These are phyloP conservation scores for Poa annua DNA, from an alignment of 176 grass and related monocot species.

Conservation along the genomic window DNA sequence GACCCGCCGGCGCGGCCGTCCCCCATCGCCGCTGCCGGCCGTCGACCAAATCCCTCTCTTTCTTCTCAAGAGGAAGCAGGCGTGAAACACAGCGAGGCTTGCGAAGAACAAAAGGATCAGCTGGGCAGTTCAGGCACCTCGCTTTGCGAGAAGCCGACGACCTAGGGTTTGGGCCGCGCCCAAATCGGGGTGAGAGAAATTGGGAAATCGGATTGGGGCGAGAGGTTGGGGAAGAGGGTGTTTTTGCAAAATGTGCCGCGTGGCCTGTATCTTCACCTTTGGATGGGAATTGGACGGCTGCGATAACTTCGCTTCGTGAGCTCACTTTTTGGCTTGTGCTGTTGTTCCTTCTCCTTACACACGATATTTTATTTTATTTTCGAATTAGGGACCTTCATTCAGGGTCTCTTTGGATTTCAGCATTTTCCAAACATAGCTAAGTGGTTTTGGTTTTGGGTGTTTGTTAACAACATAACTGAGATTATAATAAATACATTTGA, in stretches of 20 bases:
- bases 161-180: conserved; percentile 32
- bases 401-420: too few species aligned
- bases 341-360: background rate
- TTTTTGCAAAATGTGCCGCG: conserved; percentile 21
- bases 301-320: background rate
- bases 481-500: too few species aligned
- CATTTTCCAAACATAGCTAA: too few species aligned
- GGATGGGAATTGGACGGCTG: background rate
- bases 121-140: background rate
- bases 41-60: background rate
- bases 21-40: conserved; percentile 59
- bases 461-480: too few species aligned
- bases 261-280: background rate
- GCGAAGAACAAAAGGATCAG: background rate
- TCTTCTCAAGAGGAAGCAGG: background rate
- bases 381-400: too few species aligned
- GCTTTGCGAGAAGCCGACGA: conserved; percentile 17
- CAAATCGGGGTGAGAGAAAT: conserved; percentile 5
- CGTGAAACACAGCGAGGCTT: background rate
- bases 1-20: conserved; percentile 68
- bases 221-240: conserved; percentile 18
- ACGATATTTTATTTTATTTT: too few species aligned
- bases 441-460: too few species aligned
- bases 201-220: conserved; percentile 3
- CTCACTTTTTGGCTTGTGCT: background rate